A percentile compares a stretch with the other conserved stretches of the same genome.
Conservation (phyloP, 2,329 filamentous ascomycete species). For the Cephalotrichum gorgonifer region DNA sequence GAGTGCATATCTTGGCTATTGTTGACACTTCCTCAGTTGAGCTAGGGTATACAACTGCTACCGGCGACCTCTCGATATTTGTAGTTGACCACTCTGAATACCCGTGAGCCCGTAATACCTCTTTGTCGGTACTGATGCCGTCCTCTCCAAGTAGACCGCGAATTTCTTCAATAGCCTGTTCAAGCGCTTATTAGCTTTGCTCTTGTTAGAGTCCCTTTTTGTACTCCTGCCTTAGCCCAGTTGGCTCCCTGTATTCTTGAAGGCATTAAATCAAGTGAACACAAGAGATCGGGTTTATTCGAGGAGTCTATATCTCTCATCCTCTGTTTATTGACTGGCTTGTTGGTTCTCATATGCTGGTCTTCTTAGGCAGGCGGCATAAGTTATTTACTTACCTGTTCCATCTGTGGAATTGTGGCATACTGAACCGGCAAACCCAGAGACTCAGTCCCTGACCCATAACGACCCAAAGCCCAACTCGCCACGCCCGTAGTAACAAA, state of each 20-base stretch:
- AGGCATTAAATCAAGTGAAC: not conserved
- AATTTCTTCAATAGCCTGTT: slow-evolving; percentile 45
- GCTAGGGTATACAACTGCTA: slow-evolving; percentile 54
- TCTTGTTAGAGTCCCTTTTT: too few relatives aligned
- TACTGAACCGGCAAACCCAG: not conserved
- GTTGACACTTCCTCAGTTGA: slow-evolving; percentile 48
- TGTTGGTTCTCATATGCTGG: too few relatives aligned
- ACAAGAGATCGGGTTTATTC: not conserved
- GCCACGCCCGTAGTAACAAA: not conserved
- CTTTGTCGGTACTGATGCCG: slow-evolving; percentile 50
- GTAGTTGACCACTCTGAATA: slow-evolving; percentile 57
- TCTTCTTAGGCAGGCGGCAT: not conserved
- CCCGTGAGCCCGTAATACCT: slow-evolving; percentile 51
- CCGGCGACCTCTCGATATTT: slow-evolving; percentile 49
- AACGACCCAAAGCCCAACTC: not conserved
- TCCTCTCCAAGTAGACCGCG: slow-evolving; percentile 33
- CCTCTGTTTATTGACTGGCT: not conserved
- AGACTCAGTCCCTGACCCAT: not conserved
- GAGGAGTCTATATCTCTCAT: not conserved
- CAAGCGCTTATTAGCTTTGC: too few relatives aligned
- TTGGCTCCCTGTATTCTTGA: not conserved
- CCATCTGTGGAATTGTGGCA: not conserved
- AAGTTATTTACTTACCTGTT: not conserved
- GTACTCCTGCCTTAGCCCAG: too few relatives aligned
- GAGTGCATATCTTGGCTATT: slow-evolving; percentile 61